A percentile compares a stretch with the other conserved stretches of the same genome.
Evolutionary conservation across 2,329 filamentous ascomycete genomes (phyloP).

Genomic region (Ophiocordyceps robertsii): DNA sequence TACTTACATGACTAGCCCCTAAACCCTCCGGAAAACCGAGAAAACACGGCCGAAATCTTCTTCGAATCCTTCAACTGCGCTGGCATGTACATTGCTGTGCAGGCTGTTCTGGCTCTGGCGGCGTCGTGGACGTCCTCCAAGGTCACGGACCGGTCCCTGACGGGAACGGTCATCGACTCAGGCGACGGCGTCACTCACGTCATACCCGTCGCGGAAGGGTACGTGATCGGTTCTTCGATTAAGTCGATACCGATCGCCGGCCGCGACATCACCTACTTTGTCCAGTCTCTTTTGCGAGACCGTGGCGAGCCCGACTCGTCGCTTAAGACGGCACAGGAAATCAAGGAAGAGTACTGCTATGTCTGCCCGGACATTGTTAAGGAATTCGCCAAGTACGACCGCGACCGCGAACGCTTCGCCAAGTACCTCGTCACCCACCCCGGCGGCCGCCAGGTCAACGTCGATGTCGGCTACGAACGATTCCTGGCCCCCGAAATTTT

Average conservation of each 20-base stretch:
- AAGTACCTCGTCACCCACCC: slow-evolving; percentile 81
- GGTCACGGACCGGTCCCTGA: slow-evolving; percentile 89
- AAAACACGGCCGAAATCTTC: slow-evolving; percentile 99
- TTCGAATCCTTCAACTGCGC: slow-evolving; percentile 99
- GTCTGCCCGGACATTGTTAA: slow-evolving; percentile 98
- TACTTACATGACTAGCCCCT: slow-evolving; percentile 53
- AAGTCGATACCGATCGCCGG: slow-evolving; percentile 98
- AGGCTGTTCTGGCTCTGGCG: slow-evolving; percentile 89
- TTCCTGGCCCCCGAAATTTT: slow-evolving; percentile 98
- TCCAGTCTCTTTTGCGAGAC: slow-evolving; percentile 89
- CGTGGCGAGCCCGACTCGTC: slow-evolving; percentile 94
- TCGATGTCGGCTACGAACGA: slow-evolving; percentile 94
- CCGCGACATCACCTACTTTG: slow-evolving; percentile 97
- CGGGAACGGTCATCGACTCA: slow-evolving; percentile 95
- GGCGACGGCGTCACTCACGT: slow-evolving; percentile 98
- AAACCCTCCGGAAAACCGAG: slow-evolving; percentile 96
- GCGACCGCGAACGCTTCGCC: slow-evolving; percentile 78
- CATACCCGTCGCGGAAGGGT: slow-evolving; percentile 95
- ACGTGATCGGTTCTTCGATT: slow-evolving; percentile 97
- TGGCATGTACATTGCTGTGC: slow-evolving; percentile 95
- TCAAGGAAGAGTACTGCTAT: slow-evolving; percentile 98
- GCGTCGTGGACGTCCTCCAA: slow-evolving; percentile 98
- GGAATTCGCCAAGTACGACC: slow-evolving; percentile 90
- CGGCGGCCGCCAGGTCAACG: slow-evolving; percentile 69
- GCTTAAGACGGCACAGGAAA: slow-evolving; percentile 91